A percentile compares a stretch with the other conserved stretches of the same genome.
Conservation (phyloP, 2,329 filamentous ascomycete species). For the Exophiala mesophila region DNA sequence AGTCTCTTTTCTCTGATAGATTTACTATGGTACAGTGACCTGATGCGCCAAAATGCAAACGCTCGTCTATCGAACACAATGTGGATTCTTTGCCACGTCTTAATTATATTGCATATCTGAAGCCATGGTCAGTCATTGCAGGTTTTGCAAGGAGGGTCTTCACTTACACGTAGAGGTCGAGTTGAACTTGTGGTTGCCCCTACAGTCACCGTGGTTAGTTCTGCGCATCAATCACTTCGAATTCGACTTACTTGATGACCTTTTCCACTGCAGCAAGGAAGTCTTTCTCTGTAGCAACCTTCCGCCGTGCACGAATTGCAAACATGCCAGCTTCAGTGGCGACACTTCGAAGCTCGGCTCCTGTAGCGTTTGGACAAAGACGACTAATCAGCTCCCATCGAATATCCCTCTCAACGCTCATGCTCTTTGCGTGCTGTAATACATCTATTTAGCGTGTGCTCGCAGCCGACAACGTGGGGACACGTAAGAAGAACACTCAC, state of each 20-base stretch:
- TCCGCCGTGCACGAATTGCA: constrained; percentile 86
- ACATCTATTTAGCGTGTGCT: background rate
- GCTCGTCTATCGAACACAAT: background rate
- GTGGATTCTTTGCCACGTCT: constrained; percentile 14
- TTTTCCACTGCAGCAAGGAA: constrained; percentile 98
- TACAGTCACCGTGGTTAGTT: constrained; percentile 55
- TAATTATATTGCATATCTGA: constrained; percentile 95
- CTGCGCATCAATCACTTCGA: constrained; percentile 18
- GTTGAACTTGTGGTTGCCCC: constrained; percentile 97
- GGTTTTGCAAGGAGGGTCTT: background rate
- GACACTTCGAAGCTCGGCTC: constrained; percentile 91
- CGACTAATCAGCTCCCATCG: constrained; percentile 98
- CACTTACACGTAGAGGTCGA: constrained; percentile 71
- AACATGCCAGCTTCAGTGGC: constrained; percentile 99
- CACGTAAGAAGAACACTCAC: constrained; percentile 6
- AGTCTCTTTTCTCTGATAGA: background rate
- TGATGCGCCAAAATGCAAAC: background rate
- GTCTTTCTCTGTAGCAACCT: constrained; percentile 98
- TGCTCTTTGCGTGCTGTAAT: constrained; percentile 82
- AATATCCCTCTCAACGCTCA: constrained; percentile 98
- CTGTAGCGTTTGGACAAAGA: constrained; percentile 93
- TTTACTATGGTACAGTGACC: background rate
- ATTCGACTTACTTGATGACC: constrained; percentile 59
- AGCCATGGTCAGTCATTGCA: background rate
- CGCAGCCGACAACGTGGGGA: background rate